Percentiles rank a stretch among this genome's conserved stretches.
These are phyloP conservation scores for Fusarium poae DNA, from an alignment of 2,329 filamentous ascomycete genomes.

Conservation along the genomic window DNA sequence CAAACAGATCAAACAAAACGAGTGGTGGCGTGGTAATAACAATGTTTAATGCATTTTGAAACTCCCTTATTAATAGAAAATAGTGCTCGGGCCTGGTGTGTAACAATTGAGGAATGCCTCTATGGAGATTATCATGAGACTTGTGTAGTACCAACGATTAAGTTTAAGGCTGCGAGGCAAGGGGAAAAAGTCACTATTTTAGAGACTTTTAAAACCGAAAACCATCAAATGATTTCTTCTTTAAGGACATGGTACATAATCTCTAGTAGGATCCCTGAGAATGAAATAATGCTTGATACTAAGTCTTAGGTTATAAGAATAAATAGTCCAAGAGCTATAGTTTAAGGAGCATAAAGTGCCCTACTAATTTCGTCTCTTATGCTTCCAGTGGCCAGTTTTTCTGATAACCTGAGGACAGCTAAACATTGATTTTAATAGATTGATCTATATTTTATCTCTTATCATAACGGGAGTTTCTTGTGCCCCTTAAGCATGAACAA, in stretches of 20 bases:
- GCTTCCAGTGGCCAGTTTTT: no score
- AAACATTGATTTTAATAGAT: not conserved
- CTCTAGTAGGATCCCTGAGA: not conserved
- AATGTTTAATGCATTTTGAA: slow-evolving; percentile 25
- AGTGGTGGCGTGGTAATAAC: slow-evolving; percentile 13
- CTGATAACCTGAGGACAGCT: no score
- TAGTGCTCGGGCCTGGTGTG: not conserved
- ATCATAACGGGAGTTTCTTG: not conserved
- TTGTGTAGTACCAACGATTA: not conserved
- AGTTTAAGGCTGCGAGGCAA: no score
- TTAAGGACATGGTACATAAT: not conserved
- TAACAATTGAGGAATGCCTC: not conserved
- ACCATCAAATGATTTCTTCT: not conserved
- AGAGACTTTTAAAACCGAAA: no score
- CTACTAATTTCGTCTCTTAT: no score
- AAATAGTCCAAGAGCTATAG: no score
- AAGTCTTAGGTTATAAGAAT: no score
- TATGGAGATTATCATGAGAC: not conserved
- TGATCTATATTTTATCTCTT: not conserved
- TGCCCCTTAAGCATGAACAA: slow-evolving; percentile 24
- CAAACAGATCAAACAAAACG: slow-evolving; percentile 20
- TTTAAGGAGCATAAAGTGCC: no score
- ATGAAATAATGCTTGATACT: not conserved
- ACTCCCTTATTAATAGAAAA: slow-evolving; percentile 18
- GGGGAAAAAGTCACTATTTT: no score